Base-by-base conservation (phyloP, 257 asterid genomes). In the Nicotiana sylvestris region DNA sequence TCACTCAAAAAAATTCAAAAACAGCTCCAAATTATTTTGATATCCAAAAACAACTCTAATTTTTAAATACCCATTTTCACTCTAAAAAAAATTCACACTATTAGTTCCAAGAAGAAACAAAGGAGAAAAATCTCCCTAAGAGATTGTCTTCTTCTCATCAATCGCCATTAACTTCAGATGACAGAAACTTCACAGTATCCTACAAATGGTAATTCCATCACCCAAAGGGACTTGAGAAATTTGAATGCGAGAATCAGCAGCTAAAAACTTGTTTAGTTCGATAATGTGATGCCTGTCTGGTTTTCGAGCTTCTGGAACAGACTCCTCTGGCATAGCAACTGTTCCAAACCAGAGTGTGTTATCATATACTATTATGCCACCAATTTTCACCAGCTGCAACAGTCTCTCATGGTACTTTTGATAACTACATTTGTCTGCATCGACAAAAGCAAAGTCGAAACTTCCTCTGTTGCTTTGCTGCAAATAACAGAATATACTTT, bases 191-290 rank as follows among this genome's bases (percentile, higher is more conserved):
- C 13, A 37, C 16, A 84, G 81, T 61, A 82, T 88, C 18, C 87
- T 77, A 51, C 91, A 90, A 4, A 91, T 30, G 9, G 93, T 89
- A 49, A 92, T 85, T 53, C 91, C 94, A 81, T 92, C 97, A 30
- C 94, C 96, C 0, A 88, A 30, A 56, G 94, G 87, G 67, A 87
- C 49, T 51, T 84, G 93, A 69, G 90, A 89, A 56, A 91, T 89
- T 6, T 92, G 87, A 5, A 92, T 81, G 2, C 90, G 89, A 68
- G 70, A 5, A 78, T 92, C 92, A 58, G 77, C 82, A 5, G 88
- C 89, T 12, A 92, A 21, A 65, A 74, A 77, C 56, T 85, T 84
- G 77, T 92, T 90, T 51, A 90, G 87, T 84, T 92, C 87, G 29
- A 87, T 81, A 15, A 62, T 81, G 11, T 25, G 18, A 1, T 32